Evolutionary conservation across 495 filamentous ascomycete genomes (phyloP).

Genomic region (Apodospora peruviana): DNA sequence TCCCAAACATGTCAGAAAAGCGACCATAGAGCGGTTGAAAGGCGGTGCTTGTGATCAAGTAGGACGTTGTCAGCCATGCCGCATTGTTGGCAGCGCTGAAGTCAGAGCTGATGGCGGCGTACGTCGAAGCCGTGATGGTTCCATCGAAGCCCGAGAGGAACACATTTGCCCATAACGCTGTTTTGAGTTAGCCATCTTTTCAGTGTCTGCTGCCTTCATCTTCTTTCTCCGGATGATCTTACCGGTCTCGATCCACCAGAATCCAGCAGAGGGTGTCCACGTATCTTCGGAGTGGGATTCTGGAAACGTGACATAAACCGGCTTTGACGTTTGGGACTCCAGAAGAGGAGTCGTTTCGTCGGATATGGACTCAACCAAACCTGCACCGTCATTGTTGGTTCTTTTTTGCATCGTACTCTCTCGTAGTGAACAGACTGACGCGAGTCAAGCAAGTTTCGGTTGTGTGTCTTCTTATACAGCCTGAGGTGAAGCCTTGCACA

Average conservation of each 20-base stretch:
- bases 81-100: slow-evolving; percentile 47
- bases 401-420: too few species aligned
- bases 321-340: slow-evolving; percentile 8
- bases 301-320: slow-evolving; percentile 18
- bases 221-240: slow-evolving; percentile 3
- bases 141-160: slow-evolving; percentile 61
- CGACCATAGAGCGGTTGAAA: slow-evolving; percentile 49
- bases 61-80: slow-evolving; percentile 68
- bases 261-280: slow-evolving; percentile 25
- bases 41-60: slow-evolving; percentile 66
- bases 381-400: too few species aligned
- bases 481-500: too few species aligned
- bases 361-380: too few species aligned
- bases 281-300: slow-evolving; percentile 8
- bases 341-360: slow-evolving; percentile 20
- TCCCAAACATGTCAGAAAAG: slow-evolving; percentile 49
- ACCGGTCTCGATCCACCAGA: slow-evolving; percentile 37
- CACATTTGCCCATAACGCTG: slow-evolving; percentile 59
- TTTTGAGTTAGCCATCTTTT: slow-evolving; percentile 13
- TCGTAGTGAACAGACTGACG: too few species aligned
- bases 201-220: background rate
- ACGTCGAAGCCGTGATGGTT: slow-evolving; percentile 61
- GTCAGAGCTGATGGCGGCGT: slow-evolving; percentile 57
- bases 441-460: too few species aligned
- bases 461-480: too few species aligned